phyloP scores from a whole-genome alignment of 106 monocot species.

The Dactylorhiza incarnata region DNA sequence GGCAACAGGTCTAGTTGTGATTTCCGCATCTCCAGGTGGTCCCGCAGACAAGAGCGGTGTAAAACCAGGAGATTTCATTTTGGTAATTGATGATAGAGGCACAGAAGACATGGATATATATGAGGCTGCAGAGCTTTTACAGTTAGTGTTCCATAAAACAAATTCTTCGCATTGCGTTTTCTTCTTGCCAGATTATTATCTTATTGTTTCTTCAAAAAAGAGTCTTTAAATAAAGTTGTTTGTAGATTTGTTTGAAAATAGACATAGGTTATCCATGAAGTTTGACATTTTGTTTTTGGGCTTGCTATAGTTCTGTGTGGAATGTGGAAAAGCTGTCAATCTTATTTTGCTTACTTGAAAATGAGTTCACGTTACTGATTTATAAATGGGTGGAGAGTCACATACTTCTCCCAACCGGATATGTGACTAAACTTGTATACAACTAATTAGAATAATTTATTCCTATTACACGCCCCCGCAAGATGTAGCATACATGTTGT shows the following conservation, averaged over 20 bases:
- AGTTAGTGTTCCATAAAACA: conserved; percentile 43
- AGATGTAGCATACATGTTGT: no score
- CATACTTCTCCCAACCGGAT: no score
- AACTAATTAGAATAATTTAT: no score
- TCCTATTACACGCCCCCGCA: no score
- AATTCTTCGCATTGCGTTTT: background rate
- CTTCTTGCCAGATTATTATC: background rate
- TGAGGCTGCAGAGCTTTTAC: conserved; percentile 88
- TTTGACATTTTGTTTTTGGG: background rate
- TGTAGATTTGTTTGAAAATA: background rate
- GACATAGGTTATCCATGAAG: background rate
- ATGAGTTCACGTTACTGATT: no score
- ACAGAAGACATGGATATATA: conserved; percentile 97
- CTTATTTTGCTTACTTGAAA: no score
- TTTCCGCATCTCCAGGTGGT: conserved; percentile 75
- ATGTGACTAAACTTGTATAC: no score
- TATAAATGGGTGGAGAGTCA: no score
- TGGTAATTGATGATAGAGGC: conserved; percentile 64
- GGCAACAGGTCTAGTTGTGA: conserved; percentile 58
- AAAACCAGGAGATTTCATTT: conserved; percentile 71
- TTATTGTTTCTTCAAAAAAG: background rate
- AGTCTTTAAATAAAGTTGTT: no score
- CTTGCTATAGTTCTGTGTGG: background rate
- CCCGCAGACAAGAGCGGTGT: conserved; percentile 85
- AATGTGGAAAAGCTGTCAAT: background rate